These are phyloP conservation scores for Perkinsus chesapeaki DNA, from an alignment of 169 alveolate species.

Conservation along the genomic window DNA sequence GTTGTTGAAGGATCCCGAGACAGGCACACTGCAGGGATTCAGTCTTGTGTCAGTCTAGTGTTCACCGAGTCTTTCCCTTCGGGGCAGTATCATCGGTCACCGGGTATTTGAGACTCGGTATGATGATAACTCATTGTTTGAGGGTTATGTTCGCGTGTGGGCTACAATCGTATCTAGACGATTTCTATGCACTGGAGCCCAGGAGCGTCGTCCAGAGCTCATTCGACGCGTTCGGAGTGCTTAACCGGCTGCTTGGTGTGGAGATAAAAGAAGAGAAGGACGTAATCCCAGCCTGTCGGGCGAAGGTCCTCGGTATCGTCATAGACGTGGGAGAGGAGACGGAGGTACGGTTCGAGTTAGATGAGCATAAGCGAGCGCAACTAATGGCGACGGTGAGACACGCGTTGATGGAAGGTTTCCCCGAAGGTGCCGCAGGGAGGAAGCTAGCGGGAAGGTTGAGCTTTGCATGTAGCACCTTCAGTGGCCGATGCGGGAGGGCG, in stretches of 20 bases:
- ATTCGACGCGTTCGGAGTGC: no score
- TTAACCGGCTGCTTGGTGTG: no score
- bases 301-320: neutral
- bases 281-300: neutral
- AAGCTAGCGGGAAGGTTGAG: neutral
- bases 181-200: no score
- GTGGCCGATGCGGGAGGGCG: neutral
- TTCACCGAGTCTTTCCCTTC: neutral
- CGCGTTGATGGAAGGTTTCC: neutral
- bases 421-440: neutral
- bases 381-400: neutral
- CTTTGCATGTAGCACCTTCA: neutral
- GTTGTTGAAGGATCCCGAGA: neutral
- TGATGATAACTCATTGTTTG: neutral
- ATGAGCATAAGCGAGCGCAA: no score
- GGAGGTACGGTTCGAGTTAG: no score
- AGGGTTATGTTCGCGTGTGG: neutral
- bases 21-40: neutral
- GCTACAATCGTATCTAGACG: no score
- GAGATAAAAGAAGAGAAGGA: neutral
- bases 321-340: neutral
- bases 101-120: neutral
- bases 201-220: no score
- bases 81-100: neutral
- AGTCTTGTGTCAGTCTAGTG: no score